These are phyloP conservation scores for Pontederia paniculata DNA, from an alignment of 176 grass and related monocot genomes.

Conservation along the genomic window DNA sequence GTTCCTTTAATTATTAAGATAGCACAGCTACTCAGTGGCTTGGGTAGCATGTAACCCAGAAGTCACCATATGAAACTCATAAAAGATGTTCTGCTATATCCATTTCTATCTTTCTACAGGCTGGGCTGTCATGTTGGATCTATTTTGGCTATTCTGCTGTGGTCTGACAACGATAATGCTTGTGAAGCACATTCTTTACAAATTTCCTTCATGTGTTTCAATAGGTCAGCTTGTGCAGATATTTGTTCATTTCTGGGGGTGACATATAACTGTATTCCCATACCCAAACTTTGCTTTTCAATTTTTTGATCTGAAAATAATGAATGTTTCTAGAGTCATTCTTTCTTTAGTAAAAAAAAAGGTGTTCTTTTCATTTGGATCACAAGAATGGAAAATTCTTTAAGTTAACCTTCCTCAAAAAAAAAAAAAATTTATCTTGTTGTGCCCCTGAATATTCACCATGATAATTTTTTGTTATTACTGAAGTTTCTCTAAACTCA, in stretches of 20 bases:
- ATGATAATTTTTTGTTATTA: too few species aligned
- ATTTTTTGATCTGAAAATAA: too few species aligned
- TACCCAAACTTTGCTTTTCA: too few species aligned
- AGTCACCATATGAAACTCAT: background rate
- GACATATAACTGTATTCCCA: too few species aligned
- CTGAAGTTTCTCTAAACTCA: too few species aligned
- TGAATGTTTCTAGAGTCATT: too few species aligned
- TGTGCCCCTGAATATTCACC: too few species aligned
- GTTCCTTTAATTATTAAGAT: background rate
- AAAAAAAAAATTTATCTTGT: too few species aligned
- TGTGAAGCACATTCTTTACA: slow-evolving; percentile 67
- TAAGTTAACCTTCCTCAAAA: too few species aligned
- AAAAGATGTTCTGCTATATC: slow-evolving; percentile 11
- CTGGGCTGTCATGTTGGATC: slow-evolving; percentile 21
- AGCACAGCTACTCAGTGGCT: background rate
- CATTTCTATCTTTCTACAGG: slow-evolving; percentile 24
- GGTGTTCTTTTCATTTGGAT: too few species aligned
- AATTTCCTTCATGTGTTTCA: slow-evolving; percentile 88
- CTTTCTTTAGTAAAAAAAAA: too few species aligned
- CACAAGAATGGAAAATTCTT: too few species aligned
- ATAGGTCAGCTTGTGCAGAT: slow-evolving; percentile 69
- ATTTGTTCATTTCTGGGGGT: background rate
- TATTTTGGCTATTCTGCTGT: slow-evolving; percentile 46
- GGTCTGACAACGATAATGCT: slow-evolving; percentile 55
- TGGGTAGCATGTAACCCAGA: background rate